Evolutionary conservation across 768 basidiomycete genomes (phyloP), one percentile per base, ranked within the genome.

Genomic region (Phlegmacium glaucopus): DNA sequence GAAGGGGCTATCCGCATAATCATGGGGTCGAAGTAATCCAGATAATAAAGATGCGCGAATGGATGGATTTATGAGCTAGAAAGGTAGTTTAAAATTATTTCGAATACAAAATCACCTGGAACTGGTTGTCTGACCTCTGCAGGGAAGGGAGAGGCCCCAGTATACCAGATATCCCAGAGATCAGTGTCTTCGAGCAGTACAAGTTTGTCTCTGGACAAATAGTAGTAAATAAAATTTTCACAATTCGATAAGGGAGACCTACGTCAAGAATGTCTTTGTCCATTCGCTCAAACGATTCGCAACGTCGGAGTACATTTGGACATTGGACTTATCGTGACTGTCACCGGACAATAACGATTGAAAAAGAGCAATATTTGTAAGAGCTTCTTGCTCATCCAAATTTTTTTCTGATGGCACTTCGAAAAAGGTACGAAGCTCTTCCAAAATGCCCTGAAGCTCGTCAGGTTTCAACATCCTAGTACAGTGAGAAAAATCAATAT

Each of bases 121-220:
- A 45, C 43, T 47, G 6, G 15, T n/a, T n/a, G 12, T 1, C 70
- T 39, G 52, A 88, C 87, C 69, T 90, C 85, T 9, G 76, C 74
- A 3, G 87, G 83, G 51, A 87, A 85, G 1, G 82, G 77, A 3
- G 78, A 71, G 6, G 65, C 59, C 4, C 85, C 83, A 0, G 82
- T 88, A 48, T 82, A 87, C 86, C 86, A 90, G 8, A 88, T 63
- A 46, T 85, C 81, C 80, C 83, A 89, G 25, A 90, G 63, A 11
- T 66, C 62, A 2, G 63, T 49, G 5, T 75, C 72, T 45, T 85
- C 84, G 0, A 81, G 67, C 3, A 76, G 69, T 11, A 66, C 51
- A 9, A 79, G 51, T 11, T 70, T 62, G 6, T 61, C 61, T 42
- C 83, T 85, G 52, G 9, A n/a, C 25, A 41, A 42, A 50, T 37